phyloP scores from a whole-genome alignment of 1,284 basidiomycete genomes.

The Golubevia sp. region DNA sequence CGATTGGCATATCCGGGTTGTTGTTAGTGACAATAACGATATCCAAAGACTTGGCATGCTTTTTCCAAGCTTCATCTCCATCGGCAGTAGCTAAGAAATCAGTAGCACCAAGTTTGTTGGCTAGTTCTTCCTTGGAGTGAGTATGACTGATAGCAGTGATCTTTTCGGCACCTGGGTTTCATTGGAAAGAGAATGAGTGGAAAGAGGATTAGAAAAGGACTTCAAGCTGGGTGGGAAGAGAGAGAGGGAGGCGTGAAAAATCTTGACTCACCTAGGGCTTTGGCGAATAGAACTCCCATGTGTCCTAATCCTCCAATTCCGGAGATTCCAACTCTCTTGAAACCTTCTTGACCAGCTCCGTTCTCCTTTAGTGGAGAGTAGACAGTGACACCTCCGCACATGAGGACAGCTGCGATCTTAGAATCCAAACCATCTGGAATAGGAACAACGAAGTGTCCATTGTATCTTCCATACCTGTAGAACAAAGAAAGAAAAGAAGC shows the following conservation, averaged over 20 bases:
- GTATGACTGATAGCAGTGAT: slow-evolving; percentile 46
- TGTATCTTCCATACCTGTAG: too few relatives aligned
- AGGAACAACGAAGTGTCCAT: slow-evolving; percentile 39
- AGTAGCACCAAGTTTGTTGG: slow-evolving; percentile 40
- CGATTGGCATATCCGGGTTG: slow-evolving; percentile 33
- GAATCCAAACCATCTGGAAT: slow-evolving; percentile 47
- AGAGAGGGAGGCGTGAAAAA: too few relatives aligned
- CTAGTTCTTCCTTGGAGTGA: slow-evolving; percentile 33
- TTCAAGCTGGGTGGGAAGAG: too few relatives aligned
- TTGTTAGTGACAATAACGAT: slow-evolving; percentile 40
- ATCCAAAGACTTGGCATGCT: slow-evolving; percentile 27
- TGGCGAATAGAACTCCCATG: slow-evolving; percentile 31
- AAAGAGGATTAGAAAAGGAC: too few relatives aligned
- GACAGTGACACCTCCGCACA: slow-evolving; percentile 55
- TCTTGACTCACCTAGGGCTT: too few relatives aligned
- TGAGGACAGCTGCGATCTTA: slow-evolving; percentile 41
- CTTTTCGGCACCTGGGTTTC: slow-evolving; percentile 36
- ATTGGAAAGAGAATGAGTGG: too few relatives aligned
- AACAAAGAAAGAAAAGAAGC: too few relatives aligned
- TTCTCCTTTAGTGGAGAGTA: slow-evolving; percentile 50
- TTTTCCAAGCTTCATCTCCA: slow-evolving; percentile 23
- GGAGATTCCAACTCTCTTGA: slow-evolving; percentile 21
- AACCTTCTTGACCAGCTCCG: slow-evolving; percentile 21
- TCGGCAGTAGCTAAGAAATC: slow-evolving; percentile 31
- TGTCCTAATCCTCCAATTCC: slow-evolving; percentile 7